Evolutionary conservation across 306 rosid genomes (phyloP).

Genomic region (Dryas drummondii): DNA sequence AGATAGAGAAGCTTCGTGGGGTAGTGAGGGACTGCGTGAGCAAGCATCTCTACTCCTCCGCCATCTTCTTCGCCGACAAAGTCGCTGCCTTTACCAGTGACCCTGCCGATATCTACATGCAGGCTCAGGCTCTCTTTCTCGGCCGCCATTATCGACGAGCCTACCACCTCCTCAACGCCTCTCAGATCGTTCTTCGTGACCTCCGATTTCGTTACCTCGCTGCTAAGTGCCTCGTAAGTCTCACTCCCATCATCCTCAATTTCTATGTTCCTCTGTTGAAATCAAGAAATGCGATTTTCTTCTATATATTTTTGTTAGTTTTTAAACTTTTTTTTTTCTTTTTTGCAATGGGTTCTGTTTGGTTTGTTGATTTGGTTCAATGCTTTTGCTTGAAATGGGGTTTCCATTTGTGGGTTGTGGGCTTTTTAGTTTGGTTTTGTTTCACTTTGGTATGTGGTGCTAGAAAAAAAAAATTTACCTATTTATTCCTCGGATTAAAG

Average conservation of each 20-base stretch:
- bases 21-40: constrained; percentile 89
- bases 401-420: not conserved
- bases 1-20: constrained; percentile 87
- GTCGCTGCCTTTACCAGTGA: constrained; percentile 86
- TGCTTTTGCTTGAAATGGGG: not conserved
- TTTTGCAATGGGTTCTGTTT: not conserved
- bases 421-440: not conserved
- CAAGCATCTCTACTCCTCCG: constrained; percentile 92
- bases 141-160: constrained; percentile 97
- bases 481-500: too few species aligned
- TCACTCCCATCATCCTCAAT: too few species aligned
- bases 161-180: constrained; percentile 89
- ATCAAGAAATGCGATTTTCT: not conserved
- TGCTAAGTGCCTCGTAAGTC: constrained; percentile 77
- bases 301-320: not conserved
- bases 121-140: constrained; percentile 90
- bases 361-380: not conserved
- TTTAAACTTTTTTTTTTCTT: not conserved
- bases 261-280: not conserved
- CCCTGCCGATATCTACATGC: constrained; percentile 96
- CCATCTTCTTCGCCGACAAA: constrained; percentile 94
- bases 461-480: not conserved
- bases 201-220: constrained; percentile 97
- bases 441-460: not conserved
- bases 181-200: constrained; percentile 81